These are phyloP conservation scores for Heliocybe sulcata DNA, from an alignment of 1,284 basidiomycete genomes.

Conservation along the genomic window DNA sequence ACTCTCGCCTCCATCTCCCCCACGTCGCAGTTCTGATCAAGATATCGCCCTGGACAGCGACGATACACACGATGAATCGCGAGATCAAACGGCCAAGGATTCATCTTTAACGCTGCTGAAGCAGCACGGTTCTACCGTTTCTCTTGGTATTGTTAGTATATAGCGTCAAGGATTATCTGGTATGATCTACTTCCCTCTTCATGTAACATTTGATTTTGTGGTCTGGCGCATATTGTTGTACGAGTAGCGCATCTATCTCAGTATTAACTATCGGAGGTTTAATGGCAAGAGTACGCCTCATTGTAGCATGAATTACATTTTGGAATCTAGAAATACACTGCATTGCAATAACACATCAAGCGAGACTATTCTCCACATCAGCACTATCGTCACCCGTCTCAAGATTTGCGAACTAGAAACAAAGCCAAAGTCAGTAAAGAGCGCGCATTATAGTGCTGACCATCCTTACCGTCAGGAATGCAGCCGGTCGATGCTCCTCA, in stretches of 20 bases:
- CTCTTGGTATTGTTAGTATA: constrained; percentile 13
- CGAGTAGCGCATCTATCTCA: background rate
- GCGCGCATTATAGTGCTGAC: constrained; percentile 10
- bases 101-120: background rate
- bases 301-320: constrained; percentile 1
- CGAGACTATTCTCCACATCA: constrained; percentile 86
- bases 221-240: background rate
- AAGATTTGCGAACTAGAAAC: constrained; percentile 71
- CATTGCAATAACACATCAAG: constrained; percentile 27
- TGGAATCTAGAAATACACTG: constrained; percentile 3
- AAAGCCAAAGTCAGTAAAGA: background rate
- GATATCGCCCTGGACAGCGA: background rate
- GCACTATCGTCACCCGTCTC: constrained; percentile 85
- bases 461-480: constrained; percentile 76
- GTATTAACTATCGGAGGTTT: background rate
- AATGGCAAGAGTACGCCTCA: background rate
- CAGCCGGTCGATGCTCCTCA: constrained; percentile 87
- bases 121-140: constrained; percentile 7
- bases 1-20: constrained; percentile 19
- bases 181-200: background rate
- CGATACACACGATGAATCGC: background rate
- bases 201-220: constrained; percentile 8
- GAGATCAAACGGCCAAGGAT: background rate
- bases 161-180: constrained; percentile 3
- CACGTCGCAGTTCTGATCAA: background rate